Evolutionary conservation across 495 filamentous ascomycete genomes (phyloP).

Genomic region (Pyrenula massariospora): DNA sequence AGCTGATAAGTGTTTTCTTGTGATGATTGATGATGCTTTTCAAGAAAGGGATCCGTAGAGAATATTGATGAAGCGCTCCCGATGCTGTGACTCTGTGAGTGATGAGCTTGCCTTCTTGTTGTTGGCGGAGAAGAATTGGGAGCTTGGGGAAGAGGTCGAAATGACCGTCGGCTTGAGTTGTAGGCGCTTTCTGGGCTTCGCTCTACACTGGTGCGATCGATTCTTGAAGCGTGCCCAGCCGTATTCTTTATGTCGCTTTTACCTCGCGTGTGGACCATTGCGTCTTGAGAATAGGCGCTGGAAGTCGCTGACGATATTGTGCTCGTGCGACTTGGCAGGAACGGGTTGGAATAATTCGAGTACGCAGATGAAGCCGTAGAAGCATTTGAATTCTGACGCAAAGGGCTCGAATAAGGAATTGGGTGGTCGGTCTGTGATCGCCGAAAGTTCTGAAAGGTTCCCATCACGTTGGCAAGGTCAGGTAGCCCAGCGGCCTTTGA

Average conservation of each 20-base stretch:
- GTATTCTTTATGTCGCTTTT: constrained; percentile 48
- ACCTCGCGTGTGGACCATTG: constrained; percentile 57
- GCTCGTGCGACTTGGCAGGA: constrained; percentile 59
- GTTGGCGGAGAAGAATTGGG: constrained; percentile 37
- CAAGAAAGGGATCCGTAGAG: constrained; percentile 15
- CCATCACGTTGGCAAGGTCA: background rate
- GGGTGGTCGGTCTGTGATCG: constrained; percentile 57
- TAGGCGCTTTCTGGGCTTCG: constrained; percentile 45
- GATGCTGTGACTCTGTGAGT: constrained; percentile 21
- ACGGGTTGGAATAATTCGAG: constrained; percentile 54
- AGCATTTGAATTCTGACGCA: constrained; percentile 64
- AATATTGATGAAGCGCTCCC: constrained; percentile 12
- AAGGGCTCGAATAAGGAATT: constrained; percentile 42
- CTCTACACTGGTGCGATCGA: constrained; percentile 30
- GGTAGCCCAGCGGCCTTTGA: too few species aligned
- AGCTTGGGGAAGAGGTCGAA: constrained; percentile 64
- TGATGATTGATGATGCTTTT: constrained; percentile 20
- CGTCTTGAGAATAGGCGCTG: constrained; percentile 36
- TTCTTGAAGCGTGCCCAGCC: constrained; percentile 29
- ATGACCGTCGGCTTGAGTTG: constrained; percentile 59
- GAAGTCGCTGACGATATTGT: constrained; percentile 68
- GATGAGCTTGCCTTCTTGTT: constrained; percentile 15
- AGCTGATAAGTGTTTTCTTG: constrained; percentile 17
- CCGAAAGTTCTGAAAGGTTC: constrained; percentile 23
- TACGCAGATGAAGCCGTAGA: constrained; percentile 72